phyloP scores from a whole-genome alignment of 768 basidiomycete species.

The Polyporus arcularius region DNA sequence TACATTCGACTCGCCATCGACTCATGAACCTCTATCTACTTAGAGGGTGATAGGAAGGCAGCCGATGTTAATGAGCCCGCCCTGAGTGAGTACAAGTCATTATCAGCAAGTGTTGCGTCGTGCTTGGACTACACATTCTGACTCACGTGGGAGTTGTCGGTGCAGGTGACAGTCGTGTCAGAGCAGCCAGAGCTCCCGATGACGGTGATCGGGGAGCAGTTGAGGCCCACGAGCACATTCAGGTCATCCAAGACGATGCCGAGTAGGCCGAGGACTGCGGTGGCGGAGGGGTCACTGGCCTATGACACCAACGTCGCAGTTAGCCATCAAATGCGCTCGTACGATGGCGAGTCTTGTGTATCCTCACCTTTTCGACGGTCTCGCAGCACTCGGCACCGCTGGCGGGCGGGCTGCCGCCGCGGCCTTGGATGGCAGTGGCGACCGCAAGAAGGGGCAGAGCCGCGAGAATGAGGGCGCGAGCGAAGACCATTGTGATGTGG shows the following conservation, averaged over 20 bases:
- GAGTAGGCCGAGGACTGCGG: conserved; percentile 6
- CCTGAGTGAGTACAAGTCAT: not conserved
- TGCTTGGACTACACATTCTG: not conserved
- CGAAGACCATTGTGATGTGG: too few relatives aligned
- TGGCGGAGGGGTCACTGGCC: conserved; percentile 1
- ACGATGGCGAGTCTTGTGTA: not conserved
- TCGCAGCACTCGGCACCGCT: conserved; percentile 12
- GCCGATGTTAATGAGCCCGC: conserved; percentile 5
- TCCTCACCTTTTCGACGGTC: not conserved
- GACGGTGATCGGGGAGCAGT: conserved; percentile 14
- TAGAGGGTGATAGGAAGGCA: conserved; percentile 5
- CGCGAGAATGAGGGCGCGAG: too few relatives aligned
- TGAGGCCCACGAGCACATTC: conserved; percentile 5
- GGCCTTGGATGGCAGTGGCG: too few relatives aligned
- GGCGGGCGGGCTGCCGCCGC: not conserved
- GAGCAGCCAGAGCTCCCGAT: conserved; percentile 11
- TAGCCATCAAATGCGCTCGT: not conserved
- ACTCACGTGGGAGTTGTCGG: conserved; percentile 9
- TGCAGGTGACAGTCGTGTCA: conserved; percentile 12
- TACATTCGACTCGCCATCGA: too few relatives aligned
- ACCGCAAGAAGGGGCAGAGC: too few relatives aligned
- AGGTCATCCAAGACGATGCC: conserved; percentile 9
- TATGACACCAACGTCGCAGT: not conserved
- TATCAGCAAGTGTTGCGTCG: not conserved
- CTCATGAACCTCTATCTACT: not conserved